Evolutionary conservation across 2,329 filamentous ascomycete genomes (phyloP), one percentile per base, ranked within the genome.

Genomic region (Colletotrichum orbiculare): DNA sequence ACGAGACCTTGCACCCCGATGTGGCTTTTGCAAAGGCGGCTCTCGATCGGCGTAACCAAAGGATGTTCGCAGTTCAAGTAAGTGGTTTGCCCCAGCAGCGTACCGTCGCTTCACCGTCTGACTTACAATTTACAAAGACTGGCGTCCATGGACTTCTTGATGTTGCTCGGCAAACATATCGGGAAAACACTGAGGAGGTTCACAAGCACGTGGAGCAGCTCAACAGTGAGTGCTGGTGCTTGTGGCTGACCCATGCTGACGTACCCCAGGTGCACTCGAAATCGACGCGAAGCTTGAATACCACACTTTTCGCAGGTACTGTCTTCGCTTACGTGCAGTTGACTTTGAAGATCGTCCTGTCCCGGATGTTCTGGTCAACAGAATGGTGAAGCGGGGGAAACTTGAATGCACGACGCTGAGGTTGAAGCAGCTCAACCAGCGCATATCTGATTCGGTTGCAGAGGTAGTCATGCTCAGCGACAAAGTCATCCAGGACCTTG

Each of bases 331-430:
- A 5, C 80, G 82, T 13, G 80, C 82, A 5, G 80, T 77, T 2
- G 89, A 94, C 48, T 83, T 94, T 11, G 87, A 91, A 35, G 81
- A 86, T 12, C 80, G 81, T 4, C 67, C 73, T 0, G 74, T 94
- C 1, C 91, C 92, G 0, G 82, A 88, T 2, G 74, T 91, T 2
- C 90, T 98, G 67, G 91, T 97, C 75, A 97, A 98, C 68, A 81
- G 86, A 1, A 87, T 90, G 68, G 83, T 84, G 47, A 93, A 89
- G 71, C 93, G 90, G 71, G 88, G 88, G n/a, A 85, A 84, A 60
- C 84, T 97, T 38, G 93, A 98, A 75, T 98, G 94, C 70, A 93
- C 96, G 71, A 98, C 96, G 0, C 75, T 98, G 9, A 86, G 90
- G 59, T 83, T 99, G 10, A 85, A 97, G 68, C 96, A 97, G 73